A percentile compares a stretch with the other conserved stretches of the same genome.
Conservation (phyloP, 2,329 filamentous ascomycete species). For the Setomelanomma holmii region DNA sequence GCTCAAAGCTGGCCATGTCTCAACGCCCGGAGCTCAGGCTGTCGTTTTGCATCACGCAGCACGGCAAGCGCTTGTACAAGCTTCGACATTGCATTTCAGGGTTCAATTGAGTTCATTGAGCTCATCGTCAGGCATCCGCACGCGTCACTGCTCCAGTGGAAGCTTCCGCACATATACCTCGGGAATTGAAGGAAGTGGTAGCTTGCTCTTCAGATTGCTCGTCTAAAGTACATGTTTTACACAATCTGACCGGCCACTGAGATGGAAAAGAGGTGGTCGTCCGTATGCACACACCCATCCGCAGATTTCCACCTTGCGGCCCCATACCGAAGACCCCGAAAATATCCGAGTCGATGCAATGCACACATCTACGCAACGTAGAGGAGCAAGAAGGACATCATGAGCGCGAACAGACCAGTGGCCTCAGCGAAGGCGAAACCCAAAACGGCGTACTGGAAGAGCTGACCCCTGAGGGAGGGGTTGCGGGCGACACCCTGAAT, state of each 20-base stretch:
- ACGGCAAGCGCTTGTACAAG: conserved; percentile 17
- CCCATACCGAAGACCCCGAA: conserved; percentile 42
- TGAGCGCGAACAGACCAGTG: conserved; percentile 70
- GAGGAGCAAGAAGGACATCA: conserved; percentile 56
- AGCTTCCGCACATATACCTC: conserved; percentile 31
- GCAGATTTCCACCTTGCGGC: conserved; percentile 47
- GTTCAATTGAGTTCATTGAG: conserved; percentile 41
- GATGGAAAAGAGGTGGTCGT: conserved; percentile 47
- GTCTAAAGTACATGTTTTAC: conserved; percentile 54
- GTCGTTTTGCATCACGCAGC: conserved; percentile 29
- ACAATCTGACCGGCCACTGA: conserved; percentile 52
- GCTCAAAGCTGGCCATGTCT: conserved; percentile 29
- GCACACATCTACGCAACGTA: conserved; percentile 51
- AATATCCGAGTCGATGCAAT: conserved; percentile 42
- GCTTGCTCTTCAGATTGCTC: conserved; percentile 52
- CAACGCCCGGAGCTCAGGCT: conserved; percentile 25
- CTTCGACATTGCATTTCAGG: conserved; percentile 23
- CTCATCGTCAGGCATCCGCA: conserved; percentile 25
- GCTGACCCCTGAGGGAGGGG: conserved; percentile 91
- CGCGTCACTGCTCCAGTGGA: conserved; percentile 33
- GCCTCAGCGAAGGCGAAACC: conserved; percentile 95
- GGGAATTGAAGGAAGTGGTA: conserved; percentile 44
- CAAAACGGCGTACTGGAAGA: conserved; percentile 95
- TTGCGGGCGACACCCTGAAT: conserved; percentile 91
- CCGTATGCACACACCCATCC: conserved; percentile 51